Conservation (phyloP, 2,329 filamentous ascomycete species). For the Trichoderma atroviride region DNA sequence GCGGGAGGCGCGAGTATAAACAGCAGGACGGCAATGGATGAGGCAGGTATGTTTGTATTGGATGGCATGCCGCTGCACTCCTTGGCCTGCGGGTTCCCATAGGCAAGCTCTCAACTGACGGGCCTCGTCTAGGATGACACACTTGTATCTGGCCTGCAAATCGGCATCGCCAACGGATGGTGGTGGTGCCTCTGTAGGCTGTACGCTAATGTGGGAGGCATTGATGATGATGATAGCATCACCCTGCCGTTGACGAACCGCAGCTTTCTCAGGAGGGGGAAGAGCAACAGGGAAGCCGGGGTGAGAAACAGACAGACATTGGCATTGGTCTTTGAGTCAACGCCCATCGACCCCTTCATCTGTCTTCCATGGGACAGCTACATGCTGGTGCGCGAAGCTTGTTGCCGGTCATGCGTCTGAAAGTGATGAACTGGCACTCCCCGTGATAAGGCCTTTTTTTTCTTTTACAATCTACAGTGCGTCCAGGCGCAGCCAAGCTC, state of each 20-base stretch:
- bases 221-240: conserved; percentile 16
- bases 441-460: not conserved
- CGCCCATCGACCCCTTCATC: not conserved
- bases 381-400: not conserved
- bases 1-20: not conserved
- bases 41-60: conserved; percentile 16
- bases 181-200: not conserved
- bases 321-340: not conserved
- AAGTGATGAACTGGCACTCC: conserved; percentile 14
- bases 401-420: conserved; percentile 14
- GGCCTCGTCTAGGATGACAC: not conserved
- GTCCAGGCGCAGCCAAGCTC: not conserved
- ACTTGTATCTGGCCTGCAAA: not conserved
- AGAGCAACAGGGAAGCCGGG: not conserved
- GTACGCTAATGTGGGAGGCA: conserved; percentile 1
- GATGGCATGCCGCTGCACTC: not conserved
- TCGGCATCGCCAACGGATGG: not conserved
- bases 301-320: not conserved
- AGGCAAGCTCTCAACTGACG: not conserved
- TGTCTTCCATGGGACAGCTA: not conserved
- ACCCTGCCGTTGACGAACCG: not conserved
- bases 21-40: not conserved
- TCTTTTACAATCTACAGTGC: not conserved
- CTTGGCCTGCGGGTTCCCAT: not conserved
- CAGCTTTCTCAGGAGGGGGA: not conserved